Evolutionary conservation across 306 rosid species (phyloP).

Genomic region (Malus asiatica): DNA sequence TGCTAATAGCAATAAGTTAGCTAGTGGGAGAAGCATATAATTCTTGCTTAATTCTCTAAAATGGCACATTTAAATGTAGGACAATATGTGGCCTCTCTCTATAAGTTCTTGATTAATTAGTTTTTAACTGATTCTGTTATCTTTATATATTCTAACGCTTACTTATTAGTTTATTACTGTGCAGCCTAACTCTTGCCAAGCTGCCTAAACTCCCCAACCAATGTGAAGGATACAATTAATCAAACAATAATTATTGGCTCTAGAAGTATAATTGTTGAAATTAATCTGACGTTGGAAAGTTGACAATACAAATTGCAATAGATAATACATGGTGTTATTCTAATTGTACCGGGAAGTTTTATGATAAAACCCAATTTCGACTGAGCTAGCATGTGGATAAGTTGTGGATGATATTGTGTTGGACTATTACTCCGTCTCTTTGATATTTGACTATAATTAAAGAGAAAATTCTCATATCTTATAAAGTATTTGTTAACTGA

Average conservation of each 20-base stretch:
- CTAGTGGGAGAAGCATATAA: not conserved
- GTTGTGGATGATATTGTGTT: too few relatives aligned
- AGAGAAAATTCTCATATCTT: not conserved
- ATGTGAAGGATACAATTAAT: not conserved
- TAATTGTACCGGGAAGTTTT: too few relatives aligned
- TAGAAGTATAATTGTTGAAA: not conserved
- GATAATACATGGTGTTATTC: too few relatives aligned
- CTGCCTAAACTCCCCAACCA: not conserved
- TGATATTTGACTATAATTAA: too few relatives aligned
- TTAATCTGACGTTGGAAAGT: too few relatives aligned
- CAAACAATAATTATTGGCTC: not conserved
- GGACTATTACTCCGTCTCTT: too few relatives aligned
- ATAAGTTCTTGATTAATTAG: not conserved
- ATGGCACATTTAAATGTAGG: not conserved
- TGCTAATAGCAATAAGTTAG: not conserved
- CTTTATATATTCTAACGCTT: not conserved
- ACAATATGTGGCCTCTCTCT: not conserved
- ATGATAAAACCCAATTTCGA: too few relatives aligned
- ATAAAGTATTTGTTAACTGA: not conserved
- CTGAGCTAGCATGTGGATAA: too few relatives aligned
- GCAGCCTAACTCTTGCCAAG: not conserved
- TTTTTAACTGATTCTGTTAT: not conserved
- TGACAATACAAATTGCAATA: too few relatives aligned
- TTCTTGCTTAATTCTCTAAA: not conserved
- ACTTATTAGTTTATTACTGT: not conserved